Percentiles rank a stretch among this genome's conserved stretches.
Evolutionary conservation across 129 eudicot species (phyloP).

Genomic region (Arctium minus): DNA sequence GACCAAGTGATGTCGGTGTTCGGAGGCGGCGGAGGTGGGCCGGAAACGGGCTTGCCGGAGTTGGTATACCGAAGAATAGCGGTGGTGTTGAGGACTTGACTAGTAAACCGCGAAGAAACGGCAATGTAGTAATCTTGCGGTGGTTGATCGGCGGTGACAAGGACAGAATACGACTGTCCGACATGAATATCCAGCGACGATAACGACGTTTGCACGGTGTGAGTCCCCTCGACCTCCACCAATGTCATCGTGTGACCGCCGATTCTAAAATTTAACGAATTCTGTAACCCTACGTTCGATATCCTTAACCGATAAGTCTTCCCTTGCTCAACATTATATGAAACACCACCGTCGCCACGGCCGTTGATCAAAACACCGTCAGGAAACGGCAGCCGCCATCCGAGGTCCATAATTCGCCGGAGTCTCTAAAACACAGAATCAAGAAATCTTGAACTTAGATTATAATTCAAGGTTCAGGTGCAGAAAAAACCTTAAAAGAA

Average conservation of each 20-base stretch:
- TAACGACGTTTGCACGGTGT: conserved; percentile 55
- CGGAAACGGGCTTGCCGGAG: conserved; percentile 49
- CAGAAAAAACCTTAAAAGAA: too few relatives aligned
- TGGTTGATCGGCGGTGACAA: conserved; percentile 72
- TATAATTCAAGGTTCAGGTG: too few relatives aligned
- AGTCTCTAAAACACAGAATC: conserved; percentile 36
- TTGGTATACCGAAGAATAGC: conserved; percentile 56
- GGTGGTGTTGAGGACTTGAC: conserved; percentile 48
- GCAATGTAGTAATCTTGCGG: conserved; percentile 66
- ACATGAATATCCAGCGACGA: conserved; percentile 74
- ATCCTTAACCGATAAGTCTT: conserved; percentile 81
- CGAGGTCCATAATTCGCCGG: conserved; percentile 45
- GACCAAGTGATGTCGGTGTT: conserved; percentile 51
- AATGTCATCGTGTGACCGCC: conserved; percentile 73
- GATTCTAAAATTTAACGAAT: conserved; percentile 59
- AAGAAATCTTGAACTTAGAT: not conserved
- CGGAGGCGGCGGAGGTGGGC: conserved; percentile 60
- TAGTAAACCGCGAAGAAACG: conserved; percentile 62
- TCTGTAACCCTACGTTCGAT: conserved; percentile 83
- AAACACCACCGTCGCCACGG: conserved; percentile 44
- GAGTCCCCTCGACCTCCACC: conserved; percentile 91
- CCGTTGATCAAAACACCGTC: conserved; percentile 81
- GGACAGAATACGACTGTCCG: conserved; percentile 86
- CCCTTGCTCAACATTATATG: conserved; percentile 64
- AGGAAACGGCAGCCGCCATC: conserved; percentile 51